Conservation (phyloP, 2,329 filamentous ascomycete species). For the Trichoderma sp. region DNA sequence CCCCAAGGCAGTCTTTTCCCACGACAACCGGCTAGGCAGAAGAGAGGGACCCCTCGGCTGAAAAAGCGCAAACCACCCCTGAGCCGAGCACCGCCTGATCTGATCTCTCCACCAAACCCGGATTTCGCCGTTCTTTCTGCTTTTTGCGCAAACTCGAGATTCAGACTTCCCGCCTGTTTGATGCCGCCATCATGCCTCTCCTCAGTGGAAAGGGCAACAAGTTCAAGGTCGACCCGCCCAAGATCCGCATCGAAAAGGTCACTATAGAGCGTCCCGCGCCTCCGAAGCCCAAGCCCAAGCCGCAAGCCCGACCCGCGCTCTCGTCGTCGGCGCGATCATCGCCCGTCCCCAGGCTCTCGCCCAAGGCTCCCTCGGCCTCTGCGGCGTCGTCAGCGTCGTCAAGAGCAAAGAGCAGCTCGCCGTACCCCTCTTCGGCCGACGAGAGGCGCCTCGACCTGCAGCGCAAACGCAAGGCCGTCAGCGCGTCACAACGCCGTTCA, state of each 20-base stretch:
- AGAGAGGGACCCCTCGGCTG: slow-evolving; percentile 3
- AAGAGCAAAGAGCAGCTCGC: slow-evolving; percentile 45
- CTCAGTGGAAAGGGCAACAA: slow-evolving; percentile 48
- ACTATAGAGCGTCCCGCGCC: slow-evolving; percentile 43
- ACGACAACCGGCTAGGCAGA: slow-evolving; percentile 5
- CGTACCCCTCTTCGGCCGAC: slow-evolving; percentile 44
- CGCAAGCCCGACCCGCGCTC: slow-evolving; percentile 32
- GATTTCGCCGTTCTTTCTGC: background rate
- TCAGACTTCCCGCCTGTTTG: background rate
- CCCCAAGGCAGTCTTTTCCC: slow-evolving; percentile 9
- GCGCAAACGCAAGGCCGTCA: slow-evolving; percentile 52
- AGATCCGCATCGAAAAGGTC: slow-evolving; percentile 56
- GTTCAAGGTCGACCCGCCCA: slow-evolving; percentile 53
- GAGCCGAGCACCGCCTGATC: slow-evolving; percentile 5
- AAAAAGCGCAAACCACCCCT: slow-evolving; percentile 13
- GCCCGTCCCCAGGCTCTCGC: slow-evolving; percentile 42
- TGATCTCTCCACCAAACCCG: slow-evolving; percentile 6
- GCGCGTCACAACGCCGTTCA: slow-evolving; percentile 40
- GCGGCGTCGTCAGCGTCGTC: slow-evolving; percentile 25
- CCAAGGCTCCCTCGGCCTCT: slow-evolving; percentile 35
- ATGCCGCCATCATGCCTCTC: slow-evolving; percentile 38
- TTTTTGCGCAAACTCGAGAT: background rate
- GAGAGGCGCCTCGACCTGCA: slow-evolving; percentile 46
- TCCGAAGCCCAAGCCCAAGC: slow-evolving; percentile 40
- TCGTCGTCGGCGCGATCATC: slow-evolving; percentile 35